Evolutionary conservation across 2,329 filamentous ascomycete genomes (phyloP).

Genomic region (Beauveria bassiana): DNA sequence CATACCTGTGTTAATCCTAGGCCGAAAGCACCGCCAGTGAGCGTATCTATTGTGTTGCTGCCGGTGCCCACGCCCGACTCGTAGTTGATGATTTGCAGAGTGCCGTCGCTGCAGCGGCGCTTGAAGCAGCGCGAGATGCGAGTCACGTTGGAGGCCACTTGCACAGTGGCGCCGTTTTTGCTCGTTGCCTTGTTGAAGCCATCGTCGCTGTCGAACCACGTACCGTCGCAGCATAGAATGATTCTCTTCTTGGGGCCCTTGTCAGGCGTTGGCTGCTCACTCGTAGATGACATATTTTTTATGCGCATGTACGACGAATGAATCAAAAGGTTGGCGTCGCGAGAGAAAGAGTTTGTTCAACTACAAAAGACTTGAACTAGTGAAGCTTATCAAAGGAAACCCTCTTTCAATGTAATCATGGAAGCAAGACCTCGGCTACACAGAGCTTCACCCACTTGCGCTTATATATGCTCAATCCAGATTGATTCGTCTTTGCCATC

Average conservation of each 20-base stretch:
- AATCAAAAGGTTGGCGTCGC: neutral
- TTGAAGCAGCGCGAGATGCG: conserved; percentile 51
- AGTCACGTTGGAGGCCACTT: conserved; percentile 53
- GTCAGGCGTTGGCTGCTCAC: neutral
- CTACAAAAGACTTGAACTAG: neutral
- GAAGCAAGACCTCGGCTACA: neutral
- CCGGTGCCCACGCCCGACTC: conserved; percentile 53
- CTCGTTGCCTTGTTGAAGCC: conserved; percentile 35
- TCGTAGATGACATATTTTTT: neutral
- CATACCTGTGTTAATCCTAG: conserved; percentile 44
- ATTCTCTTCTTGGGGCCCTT: conserved; percentile 33
- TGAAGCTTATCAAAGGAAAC: neutral
- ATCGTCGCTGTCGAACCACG: conserved; percentile 46
- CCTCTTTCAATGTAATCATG: neutral
- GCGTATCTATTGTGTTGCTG: conserved; percentile 37
- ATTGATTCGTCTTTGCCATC: neutral
- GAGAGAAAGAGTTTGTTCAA: neutral
- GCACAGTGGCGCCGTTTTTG: conserved; percentile 31
- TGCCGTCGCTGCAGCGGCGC: conserved; percentile 41
- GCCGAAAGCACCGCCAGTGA: conserved; percentile 49
- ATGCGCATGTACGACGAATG: neutral
- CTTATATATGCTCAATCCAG: neutral
- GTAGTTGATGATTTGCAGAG: conserved; percentile 52
- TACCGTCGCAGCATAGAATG: conserved; percentile 46
- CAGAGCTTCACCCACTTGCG: neutral